phyloP scores from a whole-genome alignment of 1,139 yeast species.

The Eremothecium coryli region DNA sequence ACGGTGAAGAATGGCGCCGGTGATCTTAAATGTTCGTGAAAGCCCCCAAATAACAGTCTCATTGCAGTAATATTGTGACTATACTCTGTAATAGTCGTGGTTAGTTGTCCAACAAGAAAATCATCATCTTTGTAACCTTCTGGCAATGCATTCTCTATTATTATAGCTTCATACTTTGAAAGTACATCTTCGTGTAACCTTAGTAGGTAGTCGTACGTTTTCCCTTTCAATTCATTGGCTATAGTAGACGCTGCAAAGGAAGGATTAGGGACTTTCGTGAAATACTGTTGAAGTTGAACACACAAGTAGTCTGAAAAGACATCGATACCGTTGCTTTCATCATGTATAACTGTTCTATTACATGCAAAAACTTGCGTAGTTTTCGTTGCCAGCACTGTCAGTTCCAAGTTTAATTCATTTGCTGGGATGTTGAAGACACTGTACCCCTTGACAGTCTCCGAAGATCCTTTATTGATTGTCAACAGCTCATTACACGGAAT shows the following conservation, averaged over 20 bases:
- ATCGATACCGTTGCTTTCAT: neutral
- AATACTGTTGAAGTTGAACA: slow-evolving; percentile 33
- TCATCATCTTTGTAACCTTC: slow-evolving; percentile 27
- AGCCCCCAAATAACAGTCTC: slow-evolving; percentile 10
- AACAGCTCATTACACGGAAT: neutral
- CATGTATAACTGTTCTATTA: neutral
- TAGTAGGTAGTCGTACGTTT: neutral
- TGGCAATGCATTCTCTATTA: slow-evolving; percentile 34
- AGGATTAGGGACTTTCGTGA: slow-evolving; percentile 38
- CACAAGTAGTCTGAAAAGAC: slow-evolving; percentile 31
- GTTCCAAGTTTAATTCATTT: slow-evolving; percentile 2
- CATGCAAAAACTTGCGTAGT: neutral
- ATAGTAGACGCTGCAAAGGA: neutral
- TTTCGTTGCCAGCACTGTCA: slow-evolving; percentile 13
- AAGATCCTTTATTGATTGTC: neutral
- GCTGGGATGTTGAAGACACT: slow-evolving; percentile 5
- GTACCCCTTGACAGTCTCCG: neutral
- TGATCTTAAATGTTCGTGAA: slow-evolving; percentile 7
- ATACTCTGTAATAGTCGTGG: slow-evolving; percentile 3
- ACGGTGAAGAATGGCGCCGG: slow-evolving; percentile 10
- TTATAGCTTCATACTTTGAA: slow-evolving; percentile 39
- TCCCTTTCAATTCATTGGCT: neutral
- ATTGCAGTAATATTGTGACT: slow-evolving; percentile 9
- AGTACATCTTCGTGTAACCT: slow-evolving; percentile 26
- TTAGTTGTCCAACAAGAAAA: slow-evolving; percentile 27